These are phyloP conservation scores for Botrytis paeoniae DNA, from an alignment of 2,329 filamentous ascomycete genomes.

Conservation along the genomic window DNA sequence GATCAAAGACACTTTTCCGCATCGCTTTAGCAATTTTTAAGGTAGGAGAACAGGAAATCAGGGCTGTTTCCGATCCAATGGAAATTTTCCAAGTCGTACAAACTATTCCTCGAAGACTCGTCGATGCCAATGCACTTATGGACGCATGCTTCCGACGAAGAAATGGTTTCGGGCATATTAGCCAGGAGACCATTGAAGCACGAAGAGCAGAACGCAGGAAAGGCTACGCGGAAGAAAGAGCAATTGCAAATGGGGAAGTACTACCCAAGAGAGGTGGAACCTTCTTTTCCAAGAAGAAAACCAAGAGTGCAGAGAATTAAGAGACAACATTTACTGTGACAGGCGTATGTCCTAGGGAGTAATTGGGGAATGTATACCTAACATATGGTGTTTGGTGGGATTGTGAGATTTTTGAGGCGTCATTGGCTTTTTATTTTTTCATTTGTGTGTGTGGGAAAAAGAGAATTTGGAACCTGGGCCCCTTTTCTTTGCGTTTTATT, in stretches of 20 bases:
- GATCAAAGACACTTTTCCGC: constrained; percentile 88
- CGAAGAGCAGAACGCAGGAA: constrained; percentile 66
- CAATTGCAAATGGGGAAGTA: constrained; percentile 26
- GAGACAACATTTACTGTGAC: background rate
- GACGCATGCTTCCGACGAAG: constrained; percentile 79
- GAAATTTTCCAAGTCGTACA: constrained; percentile 96
- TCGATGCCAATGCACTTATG: constrained; percentile 80
- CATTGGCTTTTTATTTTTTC: background rate
- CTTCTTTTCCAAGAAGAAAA: constrained; percentile 19
- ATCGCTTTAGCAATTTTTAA: constrained; percentile 92
- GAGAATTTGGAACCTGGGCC: constrained; percentile 12
- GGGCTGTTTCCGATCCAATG: constrained; percentile 78
- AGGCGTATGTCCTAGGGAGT: constrained; percentile 5
- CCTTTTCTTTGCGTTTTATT: constrained; percentile 17
- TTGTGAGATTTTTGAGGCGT: background rate
- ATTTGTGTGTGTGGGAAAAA: constrained; percentile 11
- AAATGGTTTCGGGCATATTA: constrained; percentile 77
- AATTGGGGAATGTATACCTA: constrained; percentile 12
- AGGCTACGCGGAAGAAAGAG: constrained; percentile 38
- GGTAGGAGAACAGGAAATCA: constrained; percentile 76
- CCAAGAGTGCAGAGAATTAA: constrained; percentile 1
- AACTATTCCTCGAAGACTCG: constrained; percentile 72
- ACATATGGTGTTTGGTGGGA: constrained; percentile 11
- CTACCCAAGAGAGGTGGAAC: constrained; percentile 10
- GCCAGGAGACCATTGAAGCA: constrained; percentile 76